phyloP scores from a whole-genome alignment of 1,284 basidiomycete genomes.

The Boletus hoseneyae region DNA sequence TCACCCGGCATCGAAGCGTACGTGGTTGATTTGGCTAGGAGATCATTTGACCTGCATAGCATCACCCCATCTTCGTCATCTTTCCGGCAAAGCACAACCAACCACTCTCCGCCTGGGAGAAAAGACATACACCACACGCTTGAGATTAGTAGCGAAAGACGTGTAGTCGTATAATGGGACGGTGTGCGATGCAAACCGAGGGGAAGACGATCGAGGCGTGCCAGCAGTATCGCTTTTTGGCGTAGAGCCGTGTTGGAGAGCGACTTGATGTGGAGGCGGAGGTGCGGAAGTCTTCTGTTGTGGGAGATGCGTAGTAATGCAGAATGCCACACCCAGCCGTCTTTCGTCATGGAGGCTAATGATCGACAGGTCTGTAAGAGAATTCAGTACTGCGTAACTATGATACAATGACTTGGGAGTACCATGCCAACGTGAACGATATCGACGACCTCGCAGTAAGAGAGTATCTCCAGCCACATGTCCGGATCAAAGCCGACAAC shows the following conservation, averaged over 20 bases:
- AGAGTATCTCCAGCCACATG: constrained; percentile 15
- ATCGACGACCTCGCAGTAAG: constrained; percentile 14
- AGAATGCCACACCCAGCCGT: constrained; percentile 9
- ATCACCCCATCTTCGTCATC: constrained; percentile 3
- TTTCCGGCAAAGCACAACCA: constrained; percentile 9
- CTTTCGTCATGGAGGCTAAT: constrained; percentile 1
- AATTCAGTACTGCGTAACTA: neutral
- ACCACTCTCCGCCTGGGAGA: constrained; percentile 16
- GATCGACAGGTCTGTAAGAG: constrained; percentile 3
- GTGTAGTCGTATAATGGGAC: constrained; percentile 1
- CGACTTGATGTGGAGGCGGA: neutral
- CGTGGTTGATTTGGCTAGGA: neutral
- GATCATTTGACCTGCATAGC: constrained; percentile 5
- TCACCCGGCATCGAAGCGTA: neutral
- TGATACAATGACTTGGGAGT: neutral
- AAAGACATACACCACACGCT: constrained; percentile 10
- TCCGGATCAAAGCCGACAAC: constrained; percentile 3
- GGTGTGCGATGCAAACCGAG: neutral
- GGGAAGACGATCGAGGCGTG: constrained; percentile 12
- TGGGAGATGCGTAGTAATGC: constrained; percentile 10
- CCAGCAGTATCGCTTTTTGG: constrained; percentile 5
- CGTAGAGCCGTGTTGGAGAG: constrained; percentile 3
- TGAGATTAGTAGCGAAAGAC: constrained; percentile 2
- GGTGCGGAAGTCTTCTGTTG: constrained; percentile 6
- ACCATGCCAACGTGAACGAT: constrained; percentile 16